phyloP scores from a whole-genome alignment of 352 stramenopile species.

The Aphanomyces astaci region DNA sequence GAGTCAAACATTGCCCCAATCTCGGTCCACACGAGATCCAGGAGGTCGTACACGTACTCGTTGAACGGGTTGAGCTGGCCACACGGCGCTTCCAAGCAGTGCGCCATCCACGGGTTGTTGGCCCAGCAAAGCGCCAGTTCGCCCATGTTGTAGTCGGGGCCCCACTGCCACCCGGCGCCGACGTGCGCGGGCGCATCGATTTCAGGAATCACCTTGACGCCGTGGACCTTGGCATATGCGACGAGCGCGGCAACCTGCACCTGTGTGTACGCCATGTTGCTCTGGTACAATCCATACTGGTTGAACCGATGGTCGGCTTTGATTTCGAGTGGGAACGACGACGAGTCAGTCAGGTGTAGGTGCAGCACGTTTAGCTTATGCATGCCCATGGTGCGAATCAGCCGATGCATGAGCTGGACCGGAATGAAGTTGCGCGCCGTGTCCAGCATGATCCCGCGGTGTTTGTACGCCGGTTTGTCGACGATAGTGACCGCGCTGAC shows the following conservation, averaged over 20 bases:
- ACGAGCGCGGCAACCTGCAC: slow-evolving; percentile 27
- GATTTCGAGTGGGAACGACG: slow-evolving; percentile 15
- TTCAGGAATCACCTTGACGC: slow-evolving; percentile 29
- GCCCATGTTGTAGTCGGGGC: slow-evolving; percentile 9
- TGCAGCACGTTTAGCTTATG: slow-evolving; percentile 23
- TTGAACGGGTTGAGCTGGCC: slow-evolving; percentile 27
- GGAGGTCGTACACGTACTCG: slow-evolving; percentile 20
- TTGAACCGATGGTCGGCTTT: slow-evolving; percentile 21
- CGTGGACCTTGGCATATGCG: slow-evolving; percentile 25
- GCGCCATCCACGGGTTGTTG: slow-evolving; percentile 4
- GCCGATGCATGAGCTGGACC: background rate
- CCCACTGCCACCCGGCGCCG: slow-evolving; percentile 23
- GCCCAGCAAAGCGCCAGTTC: slow-evolving; percentile 23
- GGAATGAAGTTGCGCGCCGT: slow-evolving; percentile 15
- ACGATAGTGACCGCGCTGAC: background rate
- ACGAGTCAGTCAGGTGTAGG: slow-evolving; percentile 20
- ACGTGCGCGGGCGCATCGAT: slow-evolving; percentile 29
- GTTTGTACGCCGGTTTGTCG: slow-evolving; percentile 12
- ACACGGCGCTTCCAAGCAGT: slow-evolving; percentile 23
- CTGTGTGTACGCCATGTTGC: slow-evolving; percentile 27
- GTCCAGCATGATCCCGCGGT: slow-evolving; percentile 16
- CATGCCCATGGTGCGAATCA: slow-evolving; percentile 4
- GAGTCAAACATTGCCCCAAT: slow-evolving; percentile 19
- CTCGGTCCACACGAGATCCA: slow-evolving; percentile 21
- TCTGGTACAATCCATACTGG: slow-evolving; percentile 23